Evolutionary conservation across 1,284 basidiomycete species (phyloP).

Genomic region (Schizopora paradoxa): DNA sequence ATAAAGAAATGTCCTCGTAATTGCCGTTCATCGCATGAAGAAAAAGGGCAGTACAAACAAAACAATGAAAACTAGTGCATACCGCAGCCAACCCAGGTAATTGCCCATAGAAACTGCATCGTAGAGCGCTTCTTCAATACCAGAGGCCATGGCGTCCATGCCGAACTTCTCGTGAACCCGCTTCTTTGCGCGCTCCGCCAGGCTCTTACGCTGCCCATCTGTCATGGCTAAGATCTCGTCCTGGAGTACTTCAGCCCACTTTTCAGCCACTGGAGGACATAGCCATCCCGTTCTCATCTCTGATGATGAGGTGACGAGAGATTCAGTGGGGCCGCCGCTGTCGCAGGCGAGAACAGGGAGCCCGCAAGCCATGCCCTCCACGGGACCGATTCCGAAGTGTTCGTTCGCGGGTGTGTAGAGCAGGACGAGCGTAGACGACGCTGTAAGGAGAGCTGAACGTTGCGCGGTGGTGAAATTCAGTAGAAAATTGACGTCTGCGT

Average conservation of each 20-base stretch:
- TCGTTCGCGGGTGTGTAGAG: slow-evolving; percentile 95
- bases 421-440: slow-evolving; percentile 62
- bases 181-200: slow-evolving; percentile 50
- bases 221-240: slow-evolving; percentile 53
- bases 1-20: too few relatives aligned
- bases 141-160: slow-evolving; percentile 60
- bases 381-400: slow-evolving; percentile 95
- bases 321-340: slow-evolving; percentile 91
- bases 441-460: slow-evolving; percentile 69
- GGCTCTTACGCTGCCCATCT: slow-evolving; percentile 36
- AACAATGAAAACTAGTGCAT: too few relatives aligned
- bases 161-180: slow-evolving; percentile 58
- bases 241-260: slow-evolving; percentile 66
- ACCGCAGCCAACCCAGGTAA: too few relatives aligned
- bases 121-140: slow-evolving; percentile 57
- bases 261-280: slow-evolving; percentile 48
- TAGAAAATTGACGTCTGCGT: slow-evolving; percentile 73
- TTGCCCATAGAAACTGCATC: slow-evolving; percentile 35
- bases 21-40: too few relatives aligned
- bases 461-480: slow-evolving; percentile 83
- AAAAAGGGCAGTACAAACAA: too few relatives aligned
- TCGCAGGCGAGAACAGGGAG: slow-evolving; percentile 87
- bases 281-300: slow-evolving; percentile 63
- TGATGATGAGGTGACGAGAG: slow-evolving; percentile 54
- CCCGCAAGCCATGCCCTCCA: slow-evolving; percentile 93